Evolutionary conservation across 495 filamentous ascomycete genomes (phyloP).

Genomic region (Podospora fimiseda): DNA sequence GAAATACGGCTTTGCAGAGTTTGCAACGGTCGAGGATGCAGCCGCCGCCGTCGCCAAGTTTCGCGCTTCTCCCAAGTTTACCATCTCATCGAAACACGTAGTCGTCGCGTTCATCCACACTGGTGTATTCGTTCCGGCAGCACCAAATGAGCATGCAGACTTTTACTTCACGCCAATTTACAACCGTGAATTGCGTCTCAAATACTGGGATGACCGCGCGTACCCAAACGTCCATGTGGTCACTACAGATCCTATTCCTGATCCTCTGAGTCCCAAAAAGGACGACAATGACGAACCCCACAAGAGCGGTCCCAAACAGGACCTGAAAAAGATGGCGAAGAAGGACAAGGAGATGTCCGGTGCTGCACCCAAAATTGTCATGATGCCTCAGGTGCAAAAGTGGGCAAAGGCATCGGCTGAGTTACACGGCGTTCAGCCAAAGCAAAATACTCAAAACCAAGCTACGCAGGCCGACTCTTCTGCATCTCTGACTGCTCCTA

Average conservation of each 20-base stretch:
- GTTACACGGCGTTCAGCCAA: constrained; percentile 53
- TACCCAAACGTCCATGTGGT: constrained; percentile 64
- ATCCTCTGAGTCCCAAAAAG: constrained; percentile 32
- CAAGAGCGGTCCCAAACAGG: constrained; percentile 27
- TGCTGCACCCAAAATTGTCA: constrained; percentile 41
- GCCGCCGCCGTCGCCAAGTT: constrained; percentile 69
- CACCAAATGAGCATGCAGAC: constrained; percentile 42
- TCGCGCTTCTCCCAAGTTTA: constrained; percentile 72
- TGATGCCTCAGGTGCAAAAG: constrained; percentile 69
- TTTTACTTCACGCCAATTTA: constrained; percentile 69
- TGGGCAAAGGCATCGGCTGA: constrained; percentile 86
- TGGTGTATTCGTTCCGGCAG: constrained; percentile 76
- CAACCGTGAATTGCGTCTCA: constrained; percentile 62
- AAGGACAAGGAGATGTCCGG: constrained; percentile 55
- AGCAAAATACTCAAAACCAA: constrained; percentile 1
- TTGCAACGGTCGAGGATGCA: constrained; percentile 68
- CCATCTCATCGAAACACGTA: constrained; percentile 73
- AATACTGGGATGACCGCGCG: constrained; percentile 80
- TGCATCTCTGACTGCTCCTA: background rate
- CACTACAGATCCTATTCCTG: constrained; percentile 35
- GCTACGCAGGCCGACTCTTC: constrained; percentile 15
- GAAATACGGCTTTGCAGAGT: constrained; percentile 88
- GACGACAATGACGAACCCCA: constrained; percentile 26
- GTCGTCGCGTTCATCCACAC: constrained; percentile 74
- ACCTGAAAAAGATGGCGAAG: constrained; percentile 39